phyloP scores from a whole-genome alignment of 2,329 filamentous ascomycete species.

The Diaporthe caulivora region DNA sequence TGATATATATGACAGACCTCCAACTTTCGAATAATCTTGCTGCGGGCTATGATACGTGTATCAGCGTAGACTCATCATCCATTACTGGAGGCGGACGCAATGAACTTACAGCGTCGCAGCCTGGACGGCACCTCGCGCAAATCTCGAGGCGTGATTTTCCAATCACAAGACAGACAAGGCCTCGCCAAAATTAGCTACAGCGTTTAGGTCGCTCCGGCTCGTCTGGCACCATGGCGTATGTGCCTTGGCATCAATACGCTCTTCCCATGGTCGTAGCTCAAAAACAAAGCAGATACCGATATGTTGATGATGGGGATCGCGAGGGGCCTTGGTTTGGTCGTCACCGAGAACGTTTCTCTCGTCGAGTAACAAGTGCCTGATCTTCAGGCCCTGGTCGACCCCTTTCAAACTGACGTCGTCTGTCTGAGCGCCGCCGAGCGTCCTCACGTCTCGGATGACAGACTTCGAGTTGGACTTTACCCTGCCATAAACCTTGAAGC shows the following conservation, averaged over 20 bases:
- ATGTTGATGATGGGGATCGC: not conserved
- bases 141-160: slow-evolving; percentile 2
- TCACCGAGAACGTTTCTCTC: not conserved
- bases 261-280: not conserved
- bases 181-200: not conserved
- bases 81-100: not conserved
- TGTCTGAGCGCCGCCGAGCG: not conserved
- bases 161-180: not conserved
- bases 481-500: slow-evolving; percentile 6
- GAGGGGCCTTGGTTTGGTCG: not conserved
- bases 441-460: not conserved
- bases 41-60: not conserved
- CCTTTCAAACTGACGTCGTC: not conserved
- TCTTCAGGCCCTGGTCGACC: slow-evolving; percentile 7
- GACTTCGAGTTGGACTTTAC: not conserved
- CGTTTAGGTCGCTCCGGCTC: not conserved
- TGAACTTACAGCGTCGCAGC: not conserved
- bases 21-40: not conserved
- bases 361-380: not conserved
- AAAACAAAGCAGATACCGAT: not conserved
- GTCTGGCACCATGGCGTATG: slow-evolving; percentile 12
- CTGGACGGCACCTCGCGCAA: not conserved
- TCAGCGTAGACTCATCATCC: not conserved
- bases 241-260: slow-evolving; percentile 3
- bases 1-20: not conserved